Base-by-base conservation (phyloP, 192 early-diverging fungal genomes). In the Helicostylum pulchrum region DNA sequence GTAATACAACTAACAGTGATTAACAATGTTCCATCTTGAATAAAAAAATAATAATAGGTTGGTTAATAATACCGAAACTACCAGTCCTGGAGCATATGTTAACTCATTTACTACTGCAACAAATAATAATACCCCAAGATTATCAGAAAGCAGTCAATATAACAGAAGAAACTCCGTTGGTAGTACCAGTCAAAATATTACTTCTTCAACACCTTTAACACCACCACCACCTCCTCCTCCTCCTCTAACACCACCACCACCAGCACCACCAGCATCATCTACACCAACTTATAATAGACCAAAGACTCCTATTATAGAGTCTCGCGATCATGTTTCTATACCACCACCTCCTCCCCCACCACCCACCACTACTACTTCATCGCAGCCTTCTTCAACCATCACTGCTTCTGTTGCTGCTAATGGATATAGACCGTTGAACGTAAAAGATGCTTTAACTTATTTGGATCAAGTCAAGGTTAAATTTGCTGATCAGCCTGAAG, bases 391-490 rank as follows among this genome's bases (percentile, higher is more conserved):
- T 48, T 9, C 46, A 48, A 15, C 46, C 8, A 48, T 19, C 11
- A 14, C 51, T 17, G 51, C 10, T 21, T 53, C 23, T 7, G 11
- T 34, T 9, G 46, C 50, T 10, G 43, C 70, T 1, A 32, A 39
- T 43, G 66, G 61, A 6, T 78, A 78, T 61, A 72, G 82, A 45
- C 82, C 85, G 14, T 73, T 94, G 32, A 92, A 94, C 67, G 97
- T 99, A 0, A 88, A 85, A 64, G 96, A 99, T 66, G 97, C 97
- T 0, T 78, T 99, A 42, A 87, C 92, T 31, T 99, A 99, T 73
- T 80, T 99, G 43, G 97, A 99, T 66, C 82, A 94, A 71, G 97
- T 99, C 17, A 95, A 96, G 72, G 82, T 87, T 31, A 90, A 93
- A 65, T 99, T 99, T 67, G 79, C 85, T 49, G 88, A 94, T 61